Conservation (phyloP, 176 grass and related monocot species). For the Rhynchospora pubera region DNA sequence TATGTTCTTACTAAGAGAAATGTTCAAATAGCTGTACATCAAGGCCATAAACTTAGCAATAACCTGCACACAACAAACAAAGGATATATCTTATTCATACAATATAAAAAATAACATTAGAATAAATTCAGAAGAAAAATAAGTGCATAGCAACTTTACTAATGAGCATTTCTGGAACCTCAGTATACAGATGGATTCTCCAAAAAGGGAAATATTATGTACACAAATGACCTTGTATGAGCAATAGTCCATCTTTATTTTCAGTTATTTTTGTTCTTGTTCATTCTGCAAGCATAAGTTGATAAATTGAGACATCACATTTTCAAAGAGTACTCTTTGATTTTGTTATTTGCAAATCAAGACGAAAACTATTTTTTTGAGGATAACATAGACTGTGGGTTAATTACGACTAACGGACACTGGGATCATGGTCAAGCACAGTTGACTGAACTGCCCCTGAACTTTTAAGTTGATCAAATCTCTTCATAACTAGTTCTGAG, state of each 20-base stretch:
- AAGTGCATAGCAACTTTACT: not conserved
- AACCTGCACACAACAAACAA: slow-evolving; percentile 43
- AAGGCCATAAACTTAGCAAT: slow-evolving; percentile 97
- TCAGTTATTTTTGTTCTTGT: not conserved
- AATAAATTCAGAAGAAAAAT: slow-evolving; percentile 12
- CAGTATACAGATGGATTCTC: not conserved
- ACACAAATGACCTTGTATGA: not conserved
- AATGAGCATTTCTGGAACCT: not conserved
- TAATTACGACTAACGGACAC: not conserved
- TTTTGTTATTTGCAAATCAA: slow-evolving; percentile 2
- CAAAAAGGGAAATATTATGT: not conserved
- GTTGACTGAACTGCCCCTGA: not conserved
- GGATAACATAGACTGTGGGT: not conserved
- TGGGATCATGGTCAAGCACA: not conserved
- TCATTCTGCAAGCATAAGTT: not conserved
- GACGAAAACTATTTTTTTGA: not conserved
- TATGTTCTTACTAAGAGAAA: slow-evolving; percentile 94
- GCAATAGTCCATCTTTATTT: not conserved
- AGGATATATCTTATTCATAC: not conserved
- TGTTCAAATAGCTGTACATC: slow-evolving; percentile 99
- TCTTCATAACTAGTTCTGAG: not conserved
- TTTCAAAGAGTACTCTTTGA: not conserved
- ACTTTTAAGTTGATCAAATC: not conserved
- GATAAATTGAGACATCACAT: not conserved
- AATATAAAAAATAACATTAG: slow-evolving; percentile 15